Evolutionary conservation across 2,329 filamentous ascomycete species (phyloP).

Genomic region (Ilyonectria robusta): DNA sequence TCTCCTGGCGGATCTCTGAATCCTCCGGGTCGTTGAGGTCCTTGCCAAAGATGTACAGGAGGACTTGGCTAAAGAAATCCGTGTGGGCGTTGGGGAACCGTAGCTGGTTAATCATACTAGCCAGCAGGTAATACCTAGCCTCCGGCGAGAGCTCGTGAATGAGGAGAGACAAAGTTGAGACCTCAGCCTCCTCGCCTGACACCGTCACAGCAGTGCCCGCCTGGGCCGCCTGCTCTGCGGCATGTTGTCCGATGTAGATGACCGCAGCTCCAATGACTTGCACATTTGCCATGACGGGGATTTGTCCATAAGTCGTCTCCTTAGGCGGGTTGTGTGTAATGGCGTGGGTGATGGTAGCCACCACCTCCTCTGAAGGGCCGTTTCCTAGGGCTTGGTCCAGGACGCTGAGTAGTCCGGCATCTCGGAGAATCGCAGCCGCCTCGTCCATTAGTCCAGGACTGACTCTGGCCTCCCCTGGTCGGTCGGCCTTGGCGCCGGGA

Average conservation of each 20-base stretch:
- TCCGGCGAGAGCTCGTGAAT: conserved; percentile 82
- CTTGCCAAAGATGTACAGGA: conserved; percentile 87
- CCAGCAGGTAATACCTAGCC: conserved; percentile 86
- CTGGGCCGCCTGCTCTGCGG: conserved; percentile 71
- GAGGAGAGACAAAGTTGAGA: conserved; percentile 81
- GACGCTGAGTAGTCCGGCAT: conserved; percentile 70
- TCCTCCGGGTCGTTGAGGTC: conserved; percentile 83
- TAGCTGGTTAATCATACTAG: conserved; percentile 90
- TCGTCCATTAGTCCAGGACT: conserved; percentile 77
- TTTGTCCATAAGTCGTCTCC: conserved; percentile 75
- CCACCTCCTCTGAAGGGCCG: conserved; percentile 78
- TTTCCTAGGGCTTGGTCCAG: conserved; percentile 71
- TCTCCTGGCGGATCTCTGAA: conserved; percentile 87
- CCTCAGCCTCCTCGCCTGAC: conserved; percentile 64
- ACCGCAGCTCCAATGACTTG: conserved; percentile 85
- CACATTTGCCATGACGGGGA: conserved; percentile 77
- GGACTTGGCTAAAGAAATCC: conserved; percentile 89
- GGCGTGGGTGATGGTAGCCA: conserved; percentile 83
- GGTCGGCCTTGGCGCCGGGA: conserved; percentile 81
- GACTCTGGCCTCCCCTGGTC: conserved; percentile 80
- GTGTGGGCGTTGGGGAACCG: conserved; percentile 92
- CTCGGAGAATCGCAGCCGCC: conserved; percentile 67
- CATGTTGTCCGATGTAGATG: conserved; percentile 84
- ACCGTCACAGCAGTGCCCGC: conserved; percentile 71
- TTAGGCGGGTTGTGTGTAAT: conserved; percentile 73